Base-by-base conservation (phyloP, 2,329 filamentous ascomycete genomes). In the Colletotrichum sp. region DNA sequence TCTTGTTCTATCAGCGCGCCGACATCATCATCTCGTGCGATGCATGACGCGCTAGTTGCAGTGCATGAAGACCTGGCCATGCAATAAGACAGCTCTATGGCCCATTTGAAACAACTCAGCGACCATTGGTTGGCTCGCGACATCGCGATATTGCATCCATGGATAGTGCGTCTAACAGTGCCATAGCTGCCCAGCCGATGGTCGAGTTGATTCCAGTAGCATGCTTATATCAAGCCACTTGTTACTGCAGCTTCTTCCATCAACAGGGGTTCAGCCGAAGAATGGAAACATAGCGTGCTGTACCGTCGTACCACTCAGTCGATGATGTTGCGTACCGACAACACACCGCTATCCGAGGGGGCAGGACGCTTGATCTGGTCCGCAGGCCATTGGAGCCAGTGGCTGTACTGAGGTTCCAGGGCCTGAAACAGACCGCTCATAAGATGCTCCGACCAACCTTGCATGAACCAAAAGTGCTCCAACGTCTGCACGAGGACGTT, bases 271-370 rank as follows among this genome's bases (percentile, higher is more conserved):
- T 22, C n/a, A 0, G 8, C 44, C 4, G n/a, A 52, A 52, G n/a
- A 22, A 24, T 24, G 12, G 6, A 62, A 62, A 8, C 28, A 62
- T 16, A 13, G 13, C 55, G 18, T 39, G 13, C 18, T 55, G 8
- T 16, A 22, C 15, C 15, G 16, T 34, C 22, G 26, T 16, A 52
- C 32, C 16, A 4, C 44, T 76, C 62, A 76, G 22, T 67, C 39
- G 24, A 67, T 71, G 15, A 75, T 71, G 36, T 55, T 67, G 12
- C 39, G 67, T 8, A 75, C 81, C 2, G 81, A 78, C 7, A 74
- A 80, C 70, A 80, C 79, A 64, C 82, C 81, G 71, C 68, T 68
- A 68, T 83, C 75, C 4, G 77, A 71, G 28, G 69, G 30, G 4
- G 15, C 63, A 3, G 57, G 30, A 1, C 22, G 55, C 32, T 64